Percentiles rank a stretch among this genome's conserved stretches.
phyloP scores from a whole-genome alignment of 495 filamentous ascomycete genomes.

The Daldinia caldariorum region DNA sequence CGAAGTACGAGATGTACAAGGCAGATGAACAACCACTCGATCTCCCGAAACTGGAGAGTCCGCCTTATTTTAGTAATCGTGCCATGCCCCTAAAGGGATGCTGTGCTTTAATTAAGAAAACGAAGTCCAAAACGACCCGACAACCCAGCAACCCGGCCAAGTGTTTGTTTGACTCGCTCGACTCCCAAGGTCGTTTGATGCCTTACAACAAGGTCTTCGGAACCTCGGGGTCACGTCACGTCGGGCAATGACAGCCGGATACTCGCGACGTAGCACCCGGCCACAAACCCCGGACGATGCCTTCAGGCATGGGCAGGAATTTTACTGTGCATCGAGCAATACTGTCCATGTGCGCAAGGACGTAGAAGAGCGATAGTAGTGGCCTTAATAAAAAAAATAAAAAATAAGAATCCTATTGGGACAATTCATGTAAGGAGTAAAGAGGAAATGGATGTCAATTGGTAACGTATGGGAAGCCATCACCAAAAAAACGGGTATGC shows the following conservation, averaged over 20 bases:
- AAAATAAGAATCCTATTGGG: neutral
- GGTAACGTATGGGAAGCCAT: too few relatives aligned
- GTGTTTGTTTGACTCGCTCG: slow-evolving; percentile 3
- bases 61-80: slow-evolving; percentile 36
- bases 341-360: neutral
- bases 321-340: neutral
- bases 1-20: slow-evolving; percentile 25
- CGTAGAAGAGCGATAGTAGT: neutral
- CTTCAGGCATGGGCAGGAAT: slow-evolving; percentile 8
- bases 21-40: slow-evolving; percentile 15
- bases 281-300: slow-evolving; percentile 12
- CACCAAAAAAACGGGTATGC: neutral
- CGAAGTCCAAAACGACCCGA: too few relatives aligned
- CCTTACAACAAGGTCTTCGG: slow-evolving; percentile 9
- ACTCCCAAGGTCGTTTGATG: neutral
- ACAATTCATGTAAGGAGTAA: neutral
- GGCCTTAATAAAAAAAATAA: neutral
- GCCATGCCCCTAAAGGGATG: too few relatives aligned
- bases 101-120: too few relatives aligned
- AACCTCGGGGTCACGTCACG: slow-evolving; percentile 35
- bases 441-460: neutral
- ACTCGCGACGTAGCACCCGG: slow-evolving; percentile 36
- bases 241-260: slow-evolving; percentile 23
- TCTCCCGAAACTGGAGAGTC: slow-evolving; percentile 4
- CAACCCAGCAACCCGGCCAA: neutral